Conservation (phyloP, 352 stramenopile genomes). For the Globisporangium splendens region DNA sequence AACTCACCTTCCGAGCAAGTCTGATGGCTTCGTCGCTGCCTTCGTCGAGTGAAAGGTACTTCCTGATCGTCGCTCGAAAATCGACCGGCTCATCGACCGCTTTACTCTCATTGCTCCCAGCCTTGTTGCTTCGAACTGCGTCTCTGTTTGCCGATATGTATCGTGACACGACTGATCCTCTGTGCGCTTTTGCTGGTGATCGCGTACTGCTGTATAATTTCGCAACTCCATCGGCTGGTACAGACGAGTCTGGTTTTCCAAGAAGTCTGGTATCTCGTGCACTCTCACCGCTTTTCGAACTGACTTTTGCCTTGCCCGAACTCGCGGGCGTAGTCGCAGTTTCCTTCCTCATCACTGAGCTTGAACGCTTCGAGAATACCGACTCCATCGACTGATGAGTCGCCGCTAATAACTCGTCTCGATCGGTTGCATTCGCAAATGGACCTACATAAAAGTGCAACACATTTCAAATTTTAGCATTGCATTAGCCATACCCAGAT, state of each 20-base stretch:
- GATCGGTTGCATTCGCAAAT: slow-evolving; percentile 29
- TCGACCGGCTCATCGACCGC: slow-evolving; percentile 5
- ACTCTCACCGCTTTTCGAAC: no score
- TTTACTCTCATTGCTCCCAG: background rate
- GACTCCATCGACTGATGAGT: slow-evolving; percentile 16
- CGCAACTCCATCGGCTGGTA: no score
- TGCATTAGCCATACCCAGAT: no score
- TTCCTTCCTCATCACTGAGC: no score
- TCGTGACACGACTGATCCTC: background rate
- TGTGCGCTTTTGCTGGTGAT: background rate
- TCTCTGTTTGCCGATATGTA: no score
- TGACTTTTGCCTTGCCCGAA: no score
- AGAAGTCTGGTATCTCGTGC: no score
- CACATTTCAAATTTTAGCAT: no score
- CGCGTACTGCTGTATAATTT: background rate
- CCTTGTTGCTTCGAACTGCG: background rate
- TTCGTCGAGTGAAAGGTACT: slow-evolving; percentile 36
- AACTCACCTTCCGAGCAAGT: slow-evolving; percentile 28
- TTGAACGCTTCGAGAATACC: background rate
- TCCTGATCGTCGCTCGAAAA: slow-evolving; percentile 32
- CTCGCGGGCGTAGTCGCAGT: no score
- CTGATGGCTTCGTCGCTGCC: slow-evolving; percentile 36
- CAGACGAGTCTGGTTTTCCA: background rate
- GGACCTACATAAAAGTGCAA: slow-evolving; percentile 14
- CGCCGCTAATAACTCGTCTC: slow-evolving; percentile 40